Conservation (phyloP, 2,329 filamentous ascomycete species). For the Talaromyces atroroseus region DNA sequence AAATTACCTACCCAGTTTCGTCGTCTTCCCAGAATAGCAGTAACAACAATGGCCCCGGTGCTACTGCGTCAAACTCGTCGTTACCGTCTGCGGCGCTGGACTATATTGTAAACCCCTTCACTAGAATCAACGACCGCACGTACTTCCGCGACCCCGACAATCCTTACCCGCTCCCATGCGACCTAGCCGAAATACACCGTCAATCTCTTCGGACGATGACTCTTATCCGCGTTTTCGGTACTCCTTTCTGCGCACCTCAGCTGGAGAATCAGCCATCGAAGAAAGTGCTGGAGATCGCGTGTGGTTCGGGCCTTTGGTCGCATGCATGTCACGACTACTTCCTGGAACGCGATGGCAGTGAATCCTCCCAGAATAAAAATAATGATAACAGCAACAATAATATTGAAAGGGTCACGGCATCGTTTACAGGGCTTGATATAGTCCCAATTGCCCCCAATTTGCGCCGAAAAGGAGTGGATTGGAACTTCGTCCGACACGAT, state of each 20-base stretch:
- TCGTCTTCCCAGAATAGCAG: not conserved
- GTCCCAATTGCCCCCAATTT: slow-evolving; percentile 64
- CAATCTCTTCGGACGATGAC: slow-evolving; percentile 80
- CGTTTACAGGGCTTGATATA: slow-evolving; percentile 78
- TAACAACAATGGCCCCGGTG: slow-evolving; percentile 16
- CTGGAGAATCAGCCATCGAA: slow-evolving; percentile 63
- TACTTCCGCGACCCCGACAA: slow-evolving; percentile 70
- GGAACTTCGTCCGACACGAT: slow-evolving; percentile 86
- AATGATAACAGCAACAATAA: not conserved
- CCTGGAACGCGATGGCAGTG: slow-evolving; percentile 55
- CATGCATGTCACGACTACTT: slow-evolving; percentile 73
- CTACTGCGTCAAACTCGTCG: slow-evolving; percentile 26
- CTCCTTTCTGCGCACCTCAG: slow-evolving; percentile 67
- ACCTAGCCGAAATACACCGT: slow-evolving; percentile 79
- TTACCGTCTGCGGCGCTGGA: slow-evolving; percentile 35
- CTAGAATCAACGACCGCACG: slow-evolving; percentile 70
- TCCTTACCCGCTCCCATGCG: slow-evolving; percentile 80
- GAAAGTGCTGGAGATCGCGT: slow-evolving; percentile 78
- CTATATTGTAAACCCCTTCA: slow-evolving; percentile 52
- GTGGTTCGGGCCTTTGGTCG: slow-evolving; percentile 85
- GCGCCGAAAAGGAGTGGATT: slow-evolving; percentile 69
- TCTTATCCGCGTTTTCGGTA: slow-evolving; percentile 73
- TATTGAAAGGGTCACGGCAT: slow-evolving; percentile 53
- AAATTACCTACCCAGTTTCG: slow-evolving; percentile 1
- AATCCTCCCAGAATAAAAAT: not conserved